These are phyloP conservation scores for Penicillium crustosum DNA, from an alignment of 2,329 filamentous ascomycete genomes.

Conservation along the genomic window DNA sequence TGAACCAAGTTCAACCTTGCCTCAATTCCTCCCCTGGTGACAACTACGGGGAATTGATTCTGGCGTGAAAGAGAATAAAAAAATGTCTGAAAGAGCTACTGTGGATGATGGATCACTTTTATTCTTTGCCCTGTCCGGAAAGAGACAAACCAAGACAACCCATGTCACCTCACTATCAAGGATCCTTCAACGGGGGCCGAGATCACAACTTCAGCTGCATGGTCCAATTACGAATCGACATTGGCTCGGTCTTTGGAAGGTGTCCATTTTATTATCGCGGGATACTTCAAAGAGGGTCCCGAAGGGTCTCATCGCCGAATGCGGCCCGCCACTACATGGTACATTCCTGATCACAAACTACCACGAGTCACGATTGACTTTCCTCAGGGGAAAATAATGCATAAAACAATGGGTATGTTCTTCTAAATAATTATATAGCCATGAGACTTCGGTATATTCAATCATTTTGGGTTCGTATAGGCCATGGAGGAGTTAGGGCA, in stretches of 20 bases:
- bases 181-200: not conserved
- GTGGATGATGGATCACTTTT: not conserved
- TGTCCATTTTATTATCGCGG: conserved; percentile 6
- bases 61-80: no score
- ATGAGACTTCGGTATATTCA: not conserved
- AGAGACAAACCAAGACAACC: conserved; percentile 3
- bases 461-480: conserved; percentile 8
- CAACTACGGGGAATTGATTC: not conserved
- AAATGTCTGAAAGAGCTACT: not conserved
- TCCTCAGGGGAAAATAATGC: not conserved
- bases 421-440: not conserved
- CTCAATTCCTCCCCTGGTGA: not conserved
- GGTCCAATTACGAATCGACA: conserved; percentile 8
- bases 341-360: conserved; percentile 13
- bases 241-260: not conserved
- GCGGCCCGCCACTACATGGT: conserved; percentile 12
- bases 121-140: conserved; percentile 15
- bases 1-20: not conserved
- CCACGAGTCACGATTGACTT: not conserved
- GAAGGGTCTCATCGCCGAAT: conserved; percentile 14
- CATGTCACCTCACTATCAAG: conserved; percentile 11
- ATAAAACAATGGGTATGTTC: not conserved
- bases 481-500: conserved; percentile 34
- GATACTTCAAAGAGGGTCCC: conserved; percentile 13
- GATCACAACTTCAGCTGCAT: conserved; percentile 1